These are phyloP conservation scores for Nigrospora oryzae DNA, from an alignment of 2,329 filamentous ascomycete genomes.

Conservation along the genomic window DNA sequence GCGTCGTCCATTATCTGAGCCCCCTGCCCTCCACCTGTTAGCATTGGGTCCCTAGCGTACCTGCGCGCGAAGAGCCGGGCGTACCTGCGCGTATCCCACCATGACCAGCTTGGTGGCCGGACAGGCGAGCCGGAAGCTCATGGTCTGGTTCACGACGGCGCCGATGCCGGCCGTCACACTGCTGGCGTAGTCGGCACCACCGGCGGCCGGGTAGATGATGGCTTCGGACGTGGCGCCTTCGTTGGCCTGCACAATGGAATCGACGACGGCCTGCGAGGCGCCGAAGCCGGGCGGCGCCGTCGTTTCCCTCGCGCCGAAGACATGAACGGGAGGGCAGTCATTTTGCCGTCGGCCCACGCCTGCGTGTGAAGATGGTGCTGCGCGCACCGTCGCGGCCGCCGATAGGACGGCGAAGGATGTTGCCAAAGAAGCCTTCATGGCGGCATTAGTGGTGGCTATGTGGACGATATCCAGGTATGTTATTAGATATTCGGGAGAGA, in stretches of 20 bases:
- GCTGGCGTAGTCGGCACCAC: conserved; percentile 41
- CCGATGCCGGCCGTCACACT: conserved; percentile 43
- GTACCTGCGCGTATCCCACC: conserved; percentile 53
- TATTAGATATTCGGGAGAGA: too few species aligned
- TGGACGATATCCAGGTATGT: too few species aligned
- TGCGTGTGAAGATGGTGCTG: too few species aligned
- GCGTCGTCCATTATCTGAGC: conserved; percentile 55
- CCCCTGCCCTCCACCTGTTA: conserved; percentile 27
- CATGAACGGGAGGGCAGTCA: conserved; percentile 32
- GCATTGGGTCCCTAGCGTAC: too few species aligned
- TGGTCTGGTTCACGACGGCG: conserved; percentile 38
- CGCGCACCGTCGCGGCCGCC: too few species aligned
- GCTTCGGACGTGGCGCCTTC: conserved; percentile 35
- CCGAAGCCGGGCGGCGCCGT: conserved; percentile 37
- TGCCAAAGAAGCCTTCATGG: too few species aligned
- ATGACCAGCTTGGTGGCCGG: conserved; percentile 46
- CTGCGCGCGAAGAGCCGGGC: conserved; percentile 1
- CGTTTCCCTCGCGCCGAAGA: conserved; percentile 42
- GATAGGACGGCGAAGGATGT: too few species aligned
- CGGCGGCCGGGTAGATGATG: conserved; percentile 45
- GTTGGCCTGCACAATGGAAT: conserved; percentile 30
- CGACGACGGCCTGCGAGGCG: conserved; percentile 31
- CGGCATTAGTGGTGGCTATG: too few species aligned
- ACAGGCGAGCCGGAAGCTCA: conserved; percentile 41
- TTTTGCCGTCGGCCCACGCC: neutral